Percentiles rank a stretch among this genome's conserved stretches.
These are phyloP conservation scores for Bruguiera sexangula DNA, from an alignment of 345 rosid species.

Conservation along the genomic window DNA sequence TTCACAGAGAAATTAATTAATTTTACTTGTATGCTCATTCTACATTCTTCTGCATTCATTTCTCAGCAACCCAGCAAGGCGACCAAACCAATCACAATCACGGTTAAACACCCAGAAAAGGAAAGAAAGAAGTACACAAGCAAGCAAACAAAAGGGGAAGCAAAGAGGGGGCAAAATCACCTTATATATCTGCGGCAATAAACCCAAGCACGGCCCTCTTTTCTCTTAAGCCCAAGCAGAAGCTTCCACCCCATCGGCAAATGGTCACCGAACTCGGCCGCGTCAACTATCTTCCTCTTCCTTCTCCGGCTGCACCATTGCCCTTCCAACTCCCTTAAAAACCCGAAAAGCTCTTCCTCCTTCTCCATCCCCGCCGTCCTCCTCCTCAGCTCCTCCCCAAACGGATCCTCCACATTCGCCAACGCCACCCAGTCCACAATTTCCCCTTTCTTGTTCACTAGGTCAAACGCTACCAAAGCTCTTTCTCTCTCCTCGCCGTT, in stretches of 20 bases:
- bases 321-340: conserved; percentile 57
- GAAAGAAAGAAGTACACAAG: not conserved
- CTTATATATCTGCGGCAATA: conserved; percentile 71
- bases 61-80: not conserved
- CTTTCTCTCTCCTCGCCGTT: conserved; percentile 27
- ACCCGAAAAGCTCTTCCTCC: conserved; percentile 59
- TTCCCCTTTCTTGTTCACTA: conserved; percentile 46
- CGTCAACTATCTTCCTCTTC: conserved; percentile 79
- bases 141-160: not conserved
- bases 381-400: conserved; percentile 46
- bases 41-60: too few relatives aligned
- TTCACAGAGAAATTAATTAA: too few relatives aligned
- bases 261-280: conserved; percentile 45
- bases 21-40: too few relatives aligned
- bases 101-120: not conserved
- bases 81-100: not conserved
- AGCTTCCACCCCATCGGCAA: conserved; percentile 78
- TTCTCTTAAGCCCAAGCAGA: conserved; percentile 63
- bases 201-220: conserved; percentile 60
- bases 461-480: conserved; percentile 24
- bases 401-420: conserved; percentile 50
- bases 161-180: conserved; percentile 22
- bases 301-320: conserved; percentile 82
- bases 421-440: conserved; percentile 43
- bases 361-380: conserved; percentile 52